Conservation (phyloP, 73 alveolate genomes). For the Paramecium biaurelia region DNA sequence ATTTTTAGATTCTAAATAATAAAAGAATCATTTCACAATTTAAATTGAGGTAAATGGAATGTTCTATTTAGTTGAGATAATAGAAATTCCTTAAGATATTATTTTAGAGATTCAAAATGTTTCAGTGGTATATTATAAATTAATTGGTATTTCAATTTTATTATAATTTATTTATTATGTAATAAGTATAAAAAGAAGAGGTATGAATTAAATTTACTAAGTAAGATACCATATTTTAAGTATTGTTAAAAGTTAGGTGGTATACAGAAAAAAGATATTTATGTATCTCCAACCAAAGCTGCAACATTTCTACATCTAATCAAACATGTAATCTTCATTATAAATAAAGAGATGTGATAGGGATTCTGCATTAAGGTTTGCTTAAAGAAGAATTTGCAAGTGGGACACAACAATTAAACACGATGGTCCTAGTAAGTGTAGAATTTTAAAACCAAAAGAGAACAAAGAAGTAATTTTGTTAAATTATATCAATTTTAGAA, state of each 20-base stretch:
- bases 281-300: slow-evolving; percentile 36
- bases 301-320: slow-evolving; percentile 23
- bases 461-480: not conserved
- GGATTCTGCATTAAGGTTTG: slow-evolving; percentile 5
- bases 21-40: no score
- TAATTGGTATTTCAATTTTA: not conserved
- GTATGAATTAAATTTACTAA: not conserved
- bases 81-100: no score
- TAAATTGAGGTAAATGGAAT: no score
- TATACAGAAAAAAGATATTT: not conserved
- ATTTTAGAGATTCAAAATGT: no score
- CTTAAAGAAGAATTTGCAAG: slow-evolving; percentile 27
- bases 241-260: slow-evolving; percentile 40
- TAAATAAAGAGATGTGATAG: not conserved
- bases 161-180: not conserved
- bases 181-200: not conserved
- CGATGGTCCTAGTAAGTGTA: slow-evolving; percentile 32
- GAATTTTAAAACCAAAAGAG: slow-evolving; percentile 5
- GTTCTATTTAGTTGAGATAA: no score
- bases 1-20: no score
- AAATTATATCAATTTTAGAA: not conserved
- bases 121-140: not conserved
- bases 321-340: not conserved
- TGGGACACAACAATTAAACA: slow-evolving; percentile 16
- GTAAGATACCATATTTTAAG: slow-evolving; percentile 23